phyloP scores from a whole-genome alignment of 257 asterid genomes.

The Solanum microdontum region DNA sequence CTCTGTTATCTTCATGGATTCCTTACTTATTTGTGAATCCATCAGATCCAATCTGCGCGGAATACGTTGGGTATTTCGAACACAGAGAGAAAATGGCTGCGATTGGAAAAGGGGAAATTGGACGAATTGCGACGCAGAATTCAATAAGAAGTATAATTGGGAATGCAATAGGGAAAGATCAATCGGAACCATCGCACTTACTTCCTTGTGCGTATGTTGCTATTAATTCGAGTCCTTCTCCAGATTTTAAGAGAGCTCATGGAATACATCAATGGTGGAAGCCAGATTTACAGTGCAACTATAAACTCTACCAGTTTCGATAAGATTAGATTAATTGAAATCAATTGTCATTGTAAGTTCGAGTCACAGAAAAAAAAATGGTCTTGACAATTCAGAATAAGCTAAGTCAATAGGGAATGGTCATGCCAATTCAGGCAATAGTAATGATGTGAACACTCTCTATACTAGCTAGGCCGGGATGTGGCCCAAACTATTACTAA shows the following conservation, averaged over 20 bases:
- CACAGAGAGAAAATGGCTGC: conserved; percentile 56
- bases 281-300: conserved; percentile 20
- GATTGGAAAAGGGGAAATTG: conserved; percentile 43
- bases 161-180: conserved; percentile 27
- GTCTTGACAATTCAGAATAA: too few relatives aligned
- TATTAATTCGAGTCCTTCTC: conserved; percentile 15
- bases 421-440: too few relatives aligned
- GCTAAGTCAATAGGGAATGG: too few relatives aligned
- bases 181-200: conserved; percentile 47
- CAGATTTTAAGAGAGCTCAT: conserved; percentile 40
- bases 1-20: conserved; percentile 42
- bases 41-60: conserved; percentile 50
- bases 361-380: background rate
- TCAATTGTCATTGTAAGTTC: background rate
- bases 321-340: background rate
- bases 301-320: conserved; percentile 23
- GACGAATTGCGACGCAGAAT: conserved; percentile 45
- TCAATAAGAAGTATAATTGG: conserved; percentile 43
- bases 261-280: conserved; percentile 76
- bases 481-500: too few relatives aligned
- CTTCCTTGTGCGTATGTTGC: conserved; percentile 57
- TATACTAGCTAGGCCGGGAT: too few relatives aligned
- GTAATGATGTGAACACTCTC: too few relatives aligned
- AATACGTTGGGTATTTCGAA: conserved; percentile 49
- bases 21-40: conserved; percentile 61